Evolutionary conservation across 306 rosid genomes (phyloP).

Genomic region (Rubus idaeus): DNA sequence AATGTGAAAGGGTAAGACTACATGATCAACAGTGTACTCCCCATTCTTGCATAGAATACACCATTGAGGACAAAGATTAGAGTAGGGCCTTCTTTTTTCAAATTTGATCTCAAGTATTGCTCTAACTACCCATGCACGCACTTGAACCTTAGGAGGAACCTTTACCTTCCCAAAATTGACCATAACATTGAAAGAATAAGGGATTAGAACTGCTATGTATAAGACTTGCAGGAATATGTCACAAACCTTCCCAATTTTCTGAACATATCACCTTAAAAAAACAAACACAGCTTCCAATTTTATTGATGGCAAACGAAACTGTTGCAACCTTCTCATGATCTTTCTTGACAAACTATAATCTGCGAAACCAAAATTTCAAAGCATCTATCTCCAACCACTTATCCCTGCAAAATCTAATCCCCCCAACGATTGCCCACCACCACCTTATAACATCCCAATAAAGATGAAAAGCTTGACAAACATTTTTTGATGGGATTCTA

Average conservation of each 20-base stretch:
- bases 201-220: neutral
- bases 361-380: neutral
- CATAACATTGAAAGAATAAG: no score
- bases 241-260: neutral
- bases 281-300: neutral
- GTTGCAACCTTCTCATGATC: neutral
- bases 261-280: neutral
- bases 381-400: neutral
- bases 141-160: neutral
- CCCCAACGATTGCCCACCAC: neutral
- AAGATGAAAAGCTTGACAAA: neutral
- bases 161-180: no score
- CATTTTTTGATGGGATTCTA: neutral
- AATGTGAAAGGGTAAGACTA: neutral
- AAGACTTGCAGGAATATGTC: neutral
- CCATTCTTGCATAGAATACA: neutral
- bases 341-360: neutral
- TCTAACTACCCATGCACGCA: neutral
- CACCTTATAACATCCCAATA: neutral
- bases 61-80: neutral
- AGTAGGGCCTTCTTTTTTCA: no score
- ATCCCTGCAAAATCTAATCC: neutral
- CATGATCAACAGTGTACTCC: neutral
- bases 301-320: neutral
- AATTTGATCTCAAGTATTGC: neutral